phyloP scores from a whole-genome alignment of 163 green algal genomes.

The Chlorella variabilis region DNA sequence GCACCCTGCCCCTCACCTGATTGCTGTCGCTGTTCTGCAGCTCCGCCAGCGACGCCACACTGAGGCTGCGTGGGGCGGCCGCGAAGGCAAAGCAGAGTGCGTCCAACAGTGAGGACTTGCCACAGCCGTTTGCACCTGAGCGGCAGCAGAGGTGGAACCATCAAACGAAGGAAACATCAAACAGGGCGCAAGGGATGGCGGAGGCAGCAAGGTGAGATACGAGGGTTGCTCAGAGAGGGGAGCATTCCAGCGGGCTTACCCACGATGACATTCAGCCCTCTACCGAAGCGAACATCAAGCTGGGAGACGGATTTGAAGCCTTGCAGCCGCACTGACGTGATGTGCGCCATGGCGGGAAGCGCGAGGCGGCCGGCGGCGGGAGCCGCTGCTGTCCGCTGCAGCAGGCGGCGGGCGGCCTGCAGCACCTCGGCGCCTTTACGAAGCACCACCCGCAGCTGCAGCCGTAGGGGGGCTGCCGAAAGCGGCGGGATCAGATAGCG shows the following conservation, averaged over 20 bases:
- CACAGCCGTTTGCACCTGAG: slow-evolving; percentile 39
- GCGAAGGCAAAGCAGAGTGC: slow-evolving; percentile 31
- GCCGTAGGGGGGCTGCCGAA: no score
- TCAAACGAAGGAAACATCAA: background rate
- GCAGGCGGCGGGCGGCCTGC: no score
- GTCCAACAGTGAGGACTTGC: slow-evolving; percentile 33
- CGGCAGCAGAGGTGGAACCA: background rate
- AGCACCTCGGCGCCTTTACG: no score
- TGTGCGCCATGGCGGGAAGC: slow-evolving; percentile 7
- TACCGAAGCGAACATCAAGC: background rate
- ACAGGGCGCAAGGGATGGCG: no score
- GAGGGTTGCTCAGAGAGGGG: no score
- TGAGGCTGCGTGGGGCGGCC: background rate
- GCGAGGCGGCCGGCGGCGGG: no score
- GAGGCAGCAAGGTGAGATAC: no score
- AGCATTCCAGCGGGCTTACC: background rate
- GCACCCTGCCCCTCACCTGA: background rate
- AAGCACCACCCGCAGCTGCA: no score
- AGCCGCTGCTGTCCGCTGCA: no score
- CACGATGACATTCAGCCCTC: slow-evolving; percentile 26
- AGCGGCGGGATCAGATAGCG: no score
- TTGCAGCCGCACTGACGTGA: background rate
- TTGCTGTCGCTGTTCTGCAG: slow-evolving; percentile 29
- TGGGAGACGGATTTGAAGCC: slow-evolving; percentile 29
- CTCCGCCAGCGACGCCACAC: background rate